A percentile compares a stretch with the other conserved stretches of the same genome.
These are phyloP conservation scores for Moniliophthora roreri DNA, from an alignment of 1,284 basidiomycete species.

Conservation along the genomic window DNA sequence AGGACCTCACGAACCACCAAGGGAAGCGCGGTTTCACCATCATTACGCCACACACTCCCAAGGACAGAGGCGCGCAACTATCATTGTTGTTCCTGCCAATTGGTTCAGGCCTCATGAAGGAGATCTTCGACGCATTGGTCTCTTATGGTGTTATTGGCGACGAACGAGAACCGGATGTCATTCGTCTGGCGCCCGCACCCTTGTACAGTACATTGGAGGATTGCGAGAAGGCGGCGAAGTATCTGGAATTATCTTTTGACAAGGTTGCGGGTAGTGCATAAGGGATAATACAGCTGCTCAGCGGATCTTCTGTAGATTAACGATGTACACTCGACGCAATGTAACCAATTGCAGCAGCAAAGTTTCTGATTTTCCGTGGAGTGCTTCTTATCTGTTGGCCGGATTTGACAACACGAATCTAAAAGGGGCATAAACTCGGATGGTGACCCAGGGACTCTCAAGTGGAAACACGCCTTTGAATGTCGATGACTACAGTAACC, in stretches of 20 bases:
- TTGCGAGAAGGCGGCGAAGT: constrained; percentile 65
- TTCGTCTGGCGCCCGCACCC: constrained; percentile 81
- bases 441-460: no score
- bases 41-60: constrained; percentile 75
- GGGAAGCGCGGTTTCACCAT: constrained; percentile 72
- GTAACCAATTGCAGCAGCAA: no score
- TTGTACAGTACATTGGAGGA: constrained; percentile 85
- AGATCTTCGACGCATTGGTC: constrained; percentile 61
- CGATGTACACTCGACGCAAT: no score
- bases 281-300: neutral
- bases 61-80: constrained; percentile 80
- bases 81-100: constrained; percentile 77
- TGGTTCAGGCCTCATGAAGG: constrained; percentile 67
- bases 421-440: no score
- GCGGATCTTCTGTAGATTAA: no score
- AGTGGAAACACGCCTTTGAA: no score
- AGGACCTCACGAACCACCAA: constrained; percentile 36
- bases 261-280: constrained; percentile 10
- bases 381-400: no score
- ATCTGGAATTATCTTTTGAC: constrained; percentile 59
- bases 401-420: no score
- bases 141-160: constrained; percentile 84
- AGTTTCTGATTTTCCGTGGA: no score
- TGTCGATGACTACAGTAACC: no score
- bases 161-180: constrained; percentile 87